Evolutionary conservation across 2,329 filamentous ascomycete genomes (phyloP), one percentile per base, ranked within the genome.

Genomic region (Aphanoascus verrucosus): DNA sequence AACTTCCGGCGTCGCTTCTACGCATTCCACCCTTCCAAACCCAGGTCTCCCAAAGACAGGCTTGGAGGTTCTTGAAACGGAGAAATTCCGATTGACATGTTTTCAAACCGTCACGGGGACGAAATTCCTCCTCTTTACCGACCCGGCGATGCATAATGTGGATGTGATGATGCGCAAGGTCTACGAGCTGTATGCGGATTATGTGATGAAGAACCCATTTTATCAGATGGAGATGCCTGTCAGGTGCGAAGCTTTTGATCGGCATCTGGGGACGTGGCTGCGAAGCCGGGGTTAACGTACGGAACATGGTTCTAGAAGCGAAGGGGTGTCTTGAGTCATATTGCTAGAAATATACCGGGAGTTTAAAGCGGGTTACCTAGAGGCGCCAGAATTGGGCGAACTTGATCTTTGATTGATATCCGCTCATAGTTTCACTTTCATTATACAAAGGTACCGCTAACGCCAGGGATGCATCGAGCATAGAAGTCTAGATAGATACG

Each of bases 131-230:
- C 77, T 98, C 52, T 96, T 98, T 68, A 96, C 93, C 53, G 93
- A 97, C 70, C 83, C 83, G 14, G 82, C 88, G 59, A 90, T 94
- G 73, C 81, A 60, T 23, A 94, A 94, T 64, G 84, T 94, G 38
- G 93, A 97, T 63, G 77, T 81, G 11, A 85, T 91, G 43, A 83
- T 95, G 61, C 79, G 82, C 66, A 85, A 82, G 68, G 84, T 96
- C 63, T 97, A 98, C 69, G 93, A 97, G 68, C 73, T 97, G 50
- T 98, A 97, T 73, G 81, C 88, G 49, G 93, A 98, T 70, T 97
- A 88, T 68, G 93, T 98, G 61, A 97, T 96, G 88, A 98, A 97
- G 77, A 98, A 98, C 69, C 93, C 93, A 0, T 98, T 98, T 67
- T 97, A 97, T 72, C 90, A 93, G 65, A 77, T 95, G 54, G 93